Base-by-base conservation (phyloP, 225 moss, liverwort and hornwort genomes). In the Sphagnum contortum region DNA sequence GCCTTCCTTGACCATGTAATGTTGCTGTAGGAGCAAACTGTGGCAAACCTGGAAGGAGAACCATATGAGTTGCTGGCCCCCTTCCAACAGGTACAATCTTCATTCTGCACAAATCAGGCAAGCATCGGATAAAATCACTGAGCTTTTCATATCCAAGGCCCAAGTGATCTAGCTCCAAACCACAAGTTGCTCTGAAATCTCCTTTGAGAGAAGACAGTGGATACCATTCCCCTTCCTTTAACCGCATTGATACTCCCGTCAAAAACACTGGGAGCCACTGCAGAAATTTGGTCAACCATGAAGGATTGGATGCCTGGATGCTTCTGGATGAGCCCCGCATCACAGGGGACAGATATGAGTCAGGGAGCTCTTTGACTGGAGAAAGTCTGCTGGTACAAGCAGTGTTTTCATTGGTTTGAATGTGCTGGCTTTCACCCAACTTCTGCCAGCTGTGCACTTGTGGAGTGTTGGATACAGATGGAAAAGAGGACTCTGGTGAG, bases 201-300 rank as follows among this genome's bases (percentile, higher is more conserved):
- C 96, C 96, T 84, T 98, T 98, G 44, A 98, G 73, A 45, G 96
- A 93, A 66, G 96, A 98, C 3, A 98, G 74, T 57, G 96, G 96
- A 74, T 98, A 98, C 90, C 93, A 93, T 62, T 98, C 90, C 46
- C 96, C 96, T 72, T 89, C 91, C 77, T 98, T 92, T 59, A 98
- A 57, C 44, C 93, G 90, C 73, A 80, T 81, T n/a, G 88, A 98
- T 44, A 98, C 96, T 74, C 89, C 89, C 1, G 75, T 67, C 71
- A 98, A 70, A 72, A 98, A 98, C 56, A 61, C 79, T 66, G 96
- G 96, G 60, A 98, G 96, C 96, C 96, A 98, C 64, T 80, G 75
- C 72, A 70, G 89, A 71, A 90, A 98, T 66, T 75, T 86, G 58
- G 62, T 65, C 64, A 92, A 78, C 96, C 96, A 98, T 45, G 74